Evolutionary conservation across 208 protist species (phyloP).

Genomic region (Leishmania gerbilli): DNA sequence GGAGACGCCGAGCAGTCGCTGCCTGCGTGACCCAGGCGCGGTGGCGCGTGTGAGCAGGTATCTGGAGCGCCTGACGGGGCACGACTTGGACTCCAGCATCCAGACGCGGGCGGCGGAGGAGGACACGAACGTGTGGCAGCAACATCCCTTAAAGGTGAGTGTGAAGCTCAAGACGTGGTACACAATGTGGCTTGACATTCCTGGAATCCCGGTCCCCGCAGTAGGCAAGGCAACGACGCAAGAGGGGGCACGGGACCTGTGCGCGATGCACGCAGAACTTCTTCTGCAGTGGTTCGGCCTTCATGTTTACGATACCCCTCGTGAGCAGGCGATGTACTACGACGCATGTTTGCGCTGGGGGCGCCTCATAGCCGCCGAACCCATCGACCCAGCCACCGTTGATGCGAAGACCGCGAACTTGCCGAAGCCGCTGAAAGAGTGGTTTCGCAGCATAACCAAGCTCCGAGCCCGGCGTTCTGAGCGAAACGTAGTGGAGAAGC

Average conservation of each 20-base stretch:
- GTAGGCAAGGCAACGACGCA: slow-evolving; percentile 57
- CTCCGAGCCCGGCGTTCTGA: slow-evolving; percentile 29
- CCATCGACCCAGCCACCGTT: slow-evolving; percentile 20
- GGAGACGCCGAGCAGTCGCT: slow-evolving; percentile 38
- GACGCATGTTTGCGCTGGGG: slow-evolving; percentile 68
- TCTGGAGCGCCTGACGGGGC: slow-evolving; percentile 10
- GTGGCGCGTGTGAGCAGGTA: slow-evolving; percentile 39
- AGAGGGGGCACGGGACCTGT: slow-evolving; percentile 37
- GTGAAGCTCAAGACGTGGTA: slow-evolving; percentile 26
- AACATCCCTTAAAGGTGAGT: slow-evolving; percentile 1
- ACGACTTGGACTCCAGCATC: slow-evolving; percentile 8
- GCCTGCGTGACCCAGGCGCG: slow-evolving; percentile 47
- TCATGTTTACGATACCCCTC: slow-evolving; percentile 29
- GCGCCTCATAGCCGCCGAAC: slow-evolving; percentile 31
- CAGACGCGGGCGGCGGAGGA: slow-evolving; percentile 17
- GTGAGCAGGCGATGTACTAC: slow-evolving; percentile 51
- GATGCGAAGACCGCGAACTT: slow-evolving; percentile 6
- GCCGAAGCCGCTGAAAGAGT: slow-evolving; percentile 62
- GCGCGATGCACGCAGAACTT: slow-evolving; percentile 80
- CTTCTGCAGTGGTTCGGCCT: slow-evolving; percentile 61
- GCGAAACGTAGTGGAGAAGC: slow-evolving; percentile 34
- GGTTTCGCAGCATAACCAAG: slow-evolving; percentile 33
- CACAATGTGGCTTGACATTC: slow-evolving; percentile 20
- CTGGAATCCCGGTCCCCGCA: slow-evolving; percentile 22
- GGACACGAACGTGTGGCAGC: slow-evolving; percentile 15